Evolutionary conservation across 176 grass and related monocot genomes (phyloP), one percentile per base, ranked within the genome.

Genomic region (Oryza longistaminata): DNA sequence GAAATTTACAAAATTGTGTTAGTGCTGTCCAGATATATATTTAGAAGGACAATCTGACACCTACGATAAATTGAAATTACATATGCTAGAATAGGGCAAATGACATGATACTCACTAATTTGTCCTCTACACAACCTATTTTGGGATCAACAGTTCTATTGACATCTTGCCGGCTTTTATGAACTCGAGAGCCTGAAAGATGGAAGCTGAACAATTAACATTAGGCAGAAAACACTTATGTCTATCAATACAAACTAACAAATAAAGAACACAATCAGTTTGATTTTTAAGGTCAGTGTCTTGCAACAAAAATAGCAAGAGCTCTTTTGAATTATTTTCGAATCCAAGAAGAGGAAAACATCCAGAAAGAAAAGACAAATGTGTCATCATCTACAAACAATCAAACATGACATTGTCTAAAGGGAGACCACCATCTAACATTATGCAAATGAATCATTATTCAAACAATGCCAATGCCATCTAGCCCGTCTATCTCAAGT

Each of bases 181-280:
- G 83, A 82, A 86, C 34, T 45, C 61, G 88, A 88, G 88, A 92
- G 78, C 75, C 93, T 95, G 90, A 70, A 75, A 84, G 34, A 79
- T 66, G 13, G 70, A 82, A 66, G 16, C 11, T 24, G 17, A 27
- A 64, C 55, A 66, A 24, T 24, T 62, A 24, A 62, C 19, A 11
- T 19, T 11, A 10, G 58, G 9, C 9, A 62, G 53, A 62, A 62
- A 62, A 40, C 31, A 13, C 70, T 17, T 1, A 75, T 37, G 43
- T 5, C 44, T 15, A n/a, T 11, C 22, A 68, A 75, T 35, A 75
- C 16, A 75, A 52, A 2, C 12, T 34, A 22, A 24, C 19, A 66
- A 52, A n/a, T 25, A 70, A 50, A 7, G 21, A 62, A 64, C 5
- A 37, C 13, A 29, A 4, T 7, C 64, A 61, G 27, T n/a, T 73